Base-by-base conservation (phyloP, 768 basidiomycete genomes). In the Trametes cingulata region DNA sequence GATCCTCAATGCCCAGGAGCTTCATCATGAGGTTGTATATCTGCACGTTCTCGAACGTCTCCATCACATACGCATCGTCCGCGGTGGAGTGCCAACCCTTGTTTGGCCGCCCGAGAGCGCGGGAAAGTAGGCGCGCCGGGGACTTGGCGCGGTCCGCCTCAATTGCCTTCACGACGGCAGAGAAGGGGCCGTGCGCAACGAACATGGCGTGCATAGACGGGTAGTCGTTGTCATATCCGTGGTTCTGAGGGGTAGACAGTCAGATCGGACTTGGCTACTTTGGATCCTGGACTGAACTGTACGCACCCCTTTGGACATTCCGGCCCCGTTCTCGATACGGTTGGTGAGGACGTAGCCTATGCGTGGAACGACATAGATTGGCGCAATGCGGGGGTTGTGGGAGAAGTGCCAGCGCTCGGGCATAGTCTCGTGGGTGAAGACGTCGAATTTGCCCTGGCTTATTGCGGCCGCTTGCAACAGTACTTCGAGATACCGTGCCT, bases 131-230 rank as follows among this genome's bases (percentile, higher is more conserved):
- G 25, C 36, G 42, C 41, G 70, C 25, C 35, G 52, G 52, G 2
- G 56, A 27, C 45, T 57, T 52, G 9, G 45, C 43, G 49, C 65
- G 62, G 41, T 54, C 46, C 24, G 80, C 76, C 65, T 85, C 80
- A 45, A 80, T 71, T 7, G 79, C 74, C 72, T 93, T 94, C 52
- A 85, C 79, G 42, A 83, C 80, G 12, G 83, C 74, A 14, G 89
- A 85, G 72, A 94, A 95, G 0, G 95, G 95, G 1, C 95, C 95
- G 69, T 94, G 92, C 10, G 92, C 93, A 58, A 96, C 87, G 72
- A 96, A 95, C 70, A 93, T 87, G 2, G 93, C 93, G 51, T 86
- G 84, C 95, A 96, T 96, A 6, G 87, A 78, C 13, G 77, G 68
- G 41, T 86, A 84, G 17, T 81, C 72, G 65, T 94, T 95, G 71